Evolutionary conservation across 495 filamentous ascomycete genomes (phyloP).

Genomic region (Podospora bellae-mahoneyi): DNA sequence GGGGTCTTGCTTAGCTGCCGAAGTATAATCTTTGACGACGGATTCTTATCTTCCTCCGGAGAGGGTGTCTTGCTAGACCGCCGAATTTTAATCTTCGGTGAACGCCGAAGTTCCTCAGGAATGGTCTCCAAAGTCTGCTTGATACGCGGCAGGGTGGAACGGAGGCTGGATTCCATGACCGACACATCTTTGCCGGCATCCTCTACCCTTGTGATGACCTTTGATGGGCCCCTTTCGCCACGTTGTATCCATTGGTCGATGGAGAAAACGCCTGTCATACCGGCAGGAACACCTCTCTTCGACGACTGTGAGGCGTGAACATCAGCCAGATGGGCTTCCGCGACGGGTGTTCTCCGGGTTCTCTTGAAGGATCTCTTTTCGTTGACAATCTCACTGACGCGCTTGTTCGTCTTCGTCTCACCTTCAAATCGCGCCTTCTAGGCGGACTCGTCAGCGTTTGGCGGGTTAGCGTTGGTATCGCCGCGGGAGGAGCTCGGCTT

Average conservation of each 20-base stretch:
- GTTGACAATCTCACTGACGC: neutral
- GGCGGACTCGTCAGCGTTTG: conserved; percentile 7
- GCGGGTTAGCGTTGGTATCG: neutral
- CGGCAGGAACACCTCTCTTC: neutral
- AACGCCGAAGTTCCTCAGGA: neutral
- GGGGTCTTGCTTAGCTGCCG: neutral
- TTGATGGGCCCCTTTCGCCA: neutral
- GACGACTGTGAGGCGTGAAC: neutral
- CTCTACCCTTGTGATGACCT: neutral
- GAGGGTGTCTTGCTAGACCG: neutral
- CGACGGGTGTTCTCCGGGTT: neutral
- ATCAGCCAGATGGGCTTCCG: neutral
- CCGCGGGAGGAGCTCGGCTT: conserved; percentile 8
- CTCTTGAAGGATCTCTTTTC: neutral
- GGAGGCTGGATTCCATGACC: neutral
- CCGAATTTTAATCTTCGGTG: neutral
- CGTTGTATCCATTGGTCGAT: neutral
- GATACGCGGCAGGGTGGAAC: neutral
- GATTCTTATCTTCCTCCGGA: neutral
- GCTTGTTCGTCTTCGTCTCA: neutral
- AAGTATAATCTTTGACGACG: neutral
- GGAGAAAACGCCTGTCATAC: neutral
- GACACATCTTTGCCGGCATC: too few relatives aligned
- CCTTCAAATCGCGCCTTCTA: neutral
- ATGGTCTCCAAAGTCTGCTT: neutral